Evolutionary conservation across 2,329 filamentous ascomycete species (phyloP).

Genomic region (Epichloe festucae): DNA sequence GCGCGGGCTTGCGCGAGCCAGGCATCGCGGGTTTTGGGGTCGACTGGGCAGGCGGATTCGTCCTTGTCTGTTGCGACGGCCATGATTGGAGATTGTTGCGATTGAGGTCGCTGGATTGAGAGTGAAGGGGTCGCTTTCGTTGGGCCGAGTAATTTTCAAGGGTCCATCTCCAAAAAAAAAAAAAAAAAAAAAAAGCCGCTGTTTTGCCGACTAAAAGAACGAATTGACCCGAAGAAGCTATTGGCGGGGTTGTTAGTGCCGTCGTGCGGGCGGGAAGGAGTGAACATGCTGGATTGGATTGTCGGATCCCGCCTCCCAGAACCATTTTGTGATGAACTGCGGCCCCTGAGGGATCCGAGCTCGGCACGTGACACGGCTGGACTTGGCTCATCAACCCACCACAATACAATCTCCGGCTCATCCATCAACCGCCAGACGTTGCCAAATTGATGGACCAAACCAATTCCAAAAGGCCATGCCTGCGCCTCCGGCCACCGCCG

Average conservation of each 20-base stretch:
- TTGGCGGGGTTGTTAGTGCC: too few species aligned
- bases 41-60: slow-evolving; percentile 60
- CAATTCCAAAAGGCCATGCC: neutral
- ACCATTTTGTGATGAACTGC: too few species aligned
- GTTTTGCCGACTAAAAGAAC: too few species aligned
- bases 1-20: slow-evolving; percentile 59
- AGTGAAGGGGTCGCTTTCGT: neutral
- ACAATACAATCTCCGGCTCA: neutral
- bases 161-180: too few species aligned
- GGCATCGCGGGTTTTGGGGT: slow-evolving; percentile 74
- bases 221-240: too few species aligned
- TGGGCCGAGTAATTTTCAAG: too few species aligned
- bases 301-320: too few species aligned
- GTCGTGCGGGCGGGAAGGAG: too few species aligned
- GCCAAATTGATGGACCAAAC: neutral
- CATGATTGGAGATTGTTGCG: neutral
- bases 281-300: too few species aligned
- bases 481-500: neutral
- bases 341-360: neutral
- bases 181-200: too few species aligned
- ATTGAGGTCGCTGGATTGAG: neutral
- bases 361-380: neutral
- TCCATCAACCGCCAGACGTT: neutral
- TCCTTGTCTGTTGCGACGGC: slow-evolving; percentile 8
- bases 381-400: too few species aligned